These are phyloP conservation scores for Grammothele lineata DNA, from an alignment of 768 basidiomycete species.

Conservation along the genomic window DNA sequence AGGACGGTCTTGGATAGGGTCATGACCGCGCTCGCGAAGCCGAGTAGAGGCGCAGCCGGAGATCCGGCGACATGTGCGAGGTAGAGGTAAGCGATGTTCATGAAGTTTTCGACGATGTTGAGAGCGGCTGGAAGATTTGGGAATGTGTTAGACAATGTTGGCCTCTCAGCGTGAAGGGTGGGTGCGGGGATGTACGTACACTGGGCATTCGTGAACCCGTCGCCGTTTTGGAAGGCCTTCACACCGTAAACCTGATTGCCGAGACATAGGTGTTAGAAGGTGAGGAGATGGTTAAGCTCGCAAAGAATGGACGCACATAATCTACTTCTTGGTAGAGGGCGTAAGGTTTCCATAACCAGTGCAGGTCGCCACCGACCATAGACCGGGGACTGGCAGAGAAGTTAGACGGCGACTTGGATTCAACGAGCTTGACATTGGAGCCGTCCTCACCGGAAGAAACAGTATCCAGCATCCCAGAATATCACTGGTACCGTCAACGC, in stretches of 20 bases:
- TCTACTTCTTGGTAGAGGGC: conserved; percentile 68
- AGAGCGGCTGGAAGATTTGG: conserved; percentile 50
- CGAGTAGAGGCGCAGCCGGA: conserved; percentile 68
- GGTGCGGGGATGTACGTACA: conserved; percentile 39
- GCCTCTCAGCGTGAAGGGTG: not conserved
- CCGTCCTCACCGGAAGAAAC: conserved; percentile 65
- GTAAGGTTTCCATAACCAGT: conserved; percentile 91
- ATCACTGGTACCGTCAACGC: conserved; percentile 59
- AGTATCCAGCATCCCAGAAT: conserved; percentile 79
- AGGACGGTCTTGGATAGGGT: conserved; percentile 82
- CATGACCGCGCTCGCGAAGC: conserved; percentile 69
- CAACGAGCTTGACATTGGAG: too few species aligned
- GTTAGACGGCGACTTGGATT: too few species aligned
- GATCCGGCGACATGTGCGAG: conserved; percentile 58
- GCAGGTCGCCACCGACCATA: conserved; percentile 82
- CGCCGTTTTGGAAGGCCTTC: conserved; percentile 53
- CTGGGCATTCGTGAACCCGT: conserved; percentile 87
- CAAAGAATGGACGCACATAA: conserved; percentile 28
- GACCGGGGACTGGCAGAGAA: conserved; percentile 62
- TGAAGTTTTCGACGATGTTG: conserved; percentile 73
- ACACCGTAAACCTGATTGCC: conserved; percentile 63
- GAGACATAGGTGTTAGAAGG: conserved; percentile 1
- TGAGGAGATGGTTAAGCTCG: not conserved
- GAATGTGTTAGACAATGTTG: not conserved
- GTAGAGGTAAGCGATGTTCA: conserved; percentile 76